Evolutionary conservation across 768 basidiomycete species (phyloP), one percentile per base, ranked within the genome.

Genomic region (Lentinula aciculospora): DNA sequence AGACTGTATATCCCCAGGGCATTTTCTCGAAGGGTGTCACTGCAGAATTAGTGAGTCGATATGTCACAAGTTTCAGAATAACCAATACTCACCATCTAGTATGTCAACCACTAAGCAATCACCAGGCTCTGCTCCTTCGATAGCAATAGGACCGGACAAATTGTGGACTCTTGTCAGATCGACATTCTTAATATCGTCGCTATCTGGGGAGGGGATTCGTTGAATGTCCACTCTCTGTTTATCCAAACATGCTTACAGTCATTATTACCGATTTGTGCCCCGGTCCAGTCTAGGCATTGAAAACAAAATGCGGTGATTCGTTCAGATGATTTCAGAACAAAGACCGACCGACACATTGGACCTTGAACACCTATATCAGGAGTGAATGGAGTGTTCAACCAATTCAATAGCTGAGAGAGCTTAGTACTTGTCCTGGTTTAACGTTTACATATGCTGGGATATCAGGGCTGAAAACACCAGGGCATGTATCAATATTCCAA

Each of bases 101-200:
- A 92, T 88, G 58, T 92, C 89, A 3, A 92, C 85, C 7, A 89
- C 85, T 3, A 92, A 76, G 53, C 86, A 88, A 65, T 92, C 89
- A 1, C 89, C 89, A 0, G 89, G 88, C 61, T 88, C 83, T 1
- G 89, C 84, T 13, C 85, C 86, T 62, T 89, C 86, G 12, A 92
- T 81, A 0, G 81, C 84, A 51, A 92, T 77, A 0, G 88, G 89
- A 0, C 89, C 89, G 4, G 85, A 83, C n/a, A 92, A 76, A 64
- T 90, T 85, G 66, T 91, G 89, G 39, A 87, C 72, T 64, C 80
- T 81, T 8, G 78, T 79, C 31, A 89, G 70, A 63, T 90, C 83
- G 46, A 89, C 76, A 54, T 86, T 75, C 65, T 73, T 79, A 61
- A 90, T 72, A 62, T 90, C 88, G 65, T 90, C 88, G 62, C 82